These are phyloP conservation scores for Boechera retrofracta DNA, from an alignment of 345 rosid genomes.

Conservation along the genomic window DNA sequence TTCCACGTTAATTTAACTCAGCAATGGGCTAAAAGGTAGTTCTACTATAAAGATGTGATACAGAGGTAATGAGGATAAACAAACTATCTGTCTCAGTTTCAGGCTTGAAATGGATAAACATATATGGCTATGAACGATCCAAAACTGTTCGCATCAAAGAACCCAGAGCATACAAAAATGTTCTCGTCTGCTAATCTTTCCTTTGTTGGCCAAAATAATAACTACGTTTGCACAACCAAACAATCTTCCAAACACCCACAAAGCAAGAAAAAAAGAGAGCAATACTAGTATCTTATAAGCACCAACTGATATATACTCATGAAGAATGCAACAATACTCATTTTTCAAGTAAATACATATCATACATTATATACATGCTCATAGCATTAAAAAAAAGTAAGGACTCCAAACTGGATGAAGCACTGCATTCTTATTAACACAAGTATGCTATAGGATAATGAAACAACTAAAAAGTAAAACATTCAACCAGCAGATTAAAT, in stretches of 20 bases:
- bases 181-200: slow-evolving; percentile 8
- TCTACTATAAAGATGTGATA: background rate
- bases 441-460: background rate
- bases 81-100: background rate
- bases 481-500: background rate
- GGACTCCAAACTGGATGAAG: background rate
- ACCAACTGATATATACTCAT: background rate
- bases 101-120: slow-evolving; percentile 2
- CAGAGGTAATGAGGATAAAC: background rate
- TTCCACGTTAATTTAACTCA: background rate
- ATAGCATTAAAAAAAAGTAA: background rate
- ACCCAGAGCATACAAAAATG: background rate
- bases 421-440: background rate
- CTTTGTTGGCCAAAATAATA: background rate
- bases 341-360: no score
- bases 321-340: background rate
- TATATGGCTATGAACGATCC: background rate
- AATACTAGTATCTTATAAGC: background rate
- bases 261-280: background rate
- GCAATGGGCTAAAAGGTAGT: background rate
- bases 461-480: background rate
- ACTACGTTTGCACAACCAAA: background rate
- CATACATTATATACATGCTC: background rate
- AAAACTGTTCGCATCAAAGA: background rate
- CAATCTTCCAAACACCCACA: slow-evolving; percentile 4